A percentile compares a stretch with the other conserved stretches of the same genome.
Evolutionary conservation across 2,329 filamentous ascomycete genomes (phyloP).

Genomic region (Aspergillus quadrilineatus): DNA sequence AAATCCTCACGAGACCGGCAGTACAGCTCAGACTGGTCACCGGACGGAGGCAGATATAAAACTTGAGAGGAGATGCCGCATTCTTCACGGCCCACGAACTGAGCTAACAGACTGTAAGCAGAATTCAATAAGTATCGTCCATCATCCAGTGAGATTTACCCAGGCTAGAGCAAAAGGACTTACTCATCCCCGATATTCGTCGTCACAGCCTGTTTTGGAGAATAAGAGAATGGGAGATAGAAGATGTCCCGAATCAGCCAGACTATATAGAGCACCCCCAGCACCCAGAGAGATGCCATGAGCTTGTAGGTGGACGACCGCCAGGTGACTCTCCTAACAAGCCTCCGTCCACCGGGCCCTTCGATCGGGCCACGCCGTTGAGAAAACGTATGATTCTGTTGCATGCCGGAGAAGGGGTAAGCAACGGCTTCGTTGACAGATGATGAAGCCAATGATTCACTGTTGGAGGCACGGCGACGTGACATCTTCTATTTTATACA

Average conservation of each 20-base stretch:
- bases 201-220: slow-evolving; percentile 15
- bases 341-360: slow-evolving; percentile 40
- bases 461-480: slow-evolving; percentile 39
- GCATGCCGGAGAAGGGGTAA: slow-evolving; percentile 33
- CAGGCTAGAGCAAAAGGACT: slow-evolving; percentile 14
- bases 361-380: slow-evolving; percentile 40
- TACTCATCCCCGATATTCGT: slow-evolving; percentile 23
- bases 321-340: slow-evolving; percentile 44
- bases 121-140: slow-evolving; percentile 19
- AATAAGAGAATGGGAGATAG: slow-evolving; percentile 34
- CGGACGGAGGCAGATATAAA: slow-evolving; percentile 33
- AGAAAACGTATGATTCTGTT: slow-evolving; percentile 22
- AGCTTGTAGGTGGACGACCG: slow-evolving; percentile 45
- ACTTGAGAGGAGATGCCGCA: slow-evolving; percentile 38
- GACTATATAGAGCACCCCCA: slow-evolving; percentile 41
- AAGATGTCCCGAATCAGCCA: slow-evolving; percentile 43
- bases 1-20: slow-evolving; percentile 38
- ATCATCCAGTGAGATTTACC: slow-evolving; percentile 7
- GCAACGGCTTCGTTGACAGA: slow-evolving; percentile 36
- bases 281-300: slow-evolving; percentile 41
- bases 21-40: slow-evolving; percentile 23
- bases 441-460: slow-evolving; percentile 29
- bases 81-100: slow-evolving; percentile 38
- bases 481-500: slow-evolving; percentile 32
- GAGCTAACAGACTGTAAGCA: slow-evolving; percentile 33